These are phyloP conservation scores for Hyaloperonospora arabidopsidis DNA, from an alignment of 352 stramenopile genomes.

Conservation along the genomic window DNA sequence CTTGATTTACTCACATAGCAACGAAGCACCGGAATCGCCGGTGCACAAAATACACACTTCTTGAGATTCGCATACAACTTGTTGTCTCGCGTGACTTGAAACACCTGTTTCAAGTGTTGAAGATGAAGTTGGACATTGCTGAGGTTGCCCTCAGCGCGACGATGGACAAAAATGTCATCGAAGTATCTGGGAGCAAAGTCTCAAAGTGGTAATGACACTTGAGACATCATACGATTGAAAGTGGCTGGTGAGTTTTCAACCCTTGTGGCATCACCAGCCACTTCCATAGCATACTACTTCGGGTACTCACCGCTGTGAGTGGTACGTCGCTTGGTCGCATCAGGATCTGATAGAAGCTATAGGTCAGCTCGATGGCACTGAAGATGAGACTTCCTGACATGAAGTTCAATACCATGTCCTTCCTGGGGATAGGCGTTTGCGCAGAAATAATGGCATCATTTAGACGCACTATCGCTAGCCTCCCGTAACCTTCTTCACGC, in stretches of 20 bases:
- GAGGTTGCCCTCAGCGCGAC: not conserved
- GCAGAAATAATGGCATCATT: not conserved
- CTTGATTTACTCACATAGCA: conserved; percentile 11
- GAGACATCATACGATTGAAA: not conserved
- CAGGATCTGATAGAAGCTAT: not conserved
- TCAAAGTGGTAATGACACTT: not conserved
- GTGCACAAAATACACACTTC: conserved; percentile 23
- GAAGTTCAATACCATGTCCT: not conserved
- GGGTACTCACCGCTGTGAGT: too few relatives aligned
- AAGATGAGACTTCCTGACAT: conserved; percentile 1
- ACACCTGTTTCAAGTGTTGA: conserved; percentile 12
- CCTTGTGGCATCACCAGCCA: not conserved
- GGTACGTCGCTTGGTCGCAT: too few relatives aligned
- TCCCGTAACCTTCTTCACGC: not conserved
- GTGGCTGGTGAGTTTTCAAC: not conserved
- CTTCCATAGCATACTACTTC: too few relatives aligned
- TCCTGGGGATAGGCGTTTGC: not conserved
- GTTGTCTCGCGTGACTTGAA: conserved; percentile 17
- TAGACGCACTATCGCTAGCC: not conserved
- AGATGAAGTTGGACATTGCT: conserved; percentile 9
- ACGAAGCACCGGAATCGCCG: conserved; percentile 21
- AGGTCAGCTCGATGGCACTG: not conserved
- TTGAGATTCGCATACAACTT: conserved; percentile 23
- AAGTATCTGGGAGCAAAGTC: not conserved
- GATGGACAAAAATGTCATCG: not conserved